Evolutionary conservation across 2,329 filamentous ascomycete species (phyloP).

Genomic region (Bipolaris gigantea): DNA sequence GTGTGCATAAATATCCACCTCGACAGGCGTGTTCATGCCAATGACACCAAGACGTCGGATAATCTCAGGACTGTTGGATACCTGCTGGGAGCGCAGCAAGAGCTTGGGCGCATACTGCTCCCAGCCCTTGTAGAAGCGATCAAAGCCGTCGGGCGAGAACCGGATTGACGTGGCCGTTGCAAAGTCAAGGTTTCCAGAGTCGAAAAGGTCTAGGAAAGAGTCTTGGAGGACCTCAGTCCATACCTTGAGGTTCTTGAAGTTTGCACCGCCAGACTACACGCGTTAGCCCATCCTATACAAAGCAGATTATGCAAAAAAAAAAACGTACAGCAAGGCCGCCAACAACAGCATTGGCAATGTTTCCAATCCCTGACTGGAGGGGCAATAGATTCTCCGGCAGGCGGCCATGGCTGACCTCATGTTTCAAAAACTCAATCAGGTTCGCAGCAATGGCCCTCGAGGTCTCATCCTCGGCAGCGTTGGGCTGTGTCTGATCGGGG

Average conservation of each 20-base stretch:
- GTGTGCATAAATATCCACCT: conserved; percentile 93
- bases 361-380: conserved; percentile 85
- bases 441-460: conserved; percentile 75
- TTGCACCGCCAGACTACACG: conserved; percentile 61
- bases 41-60: conserved; percentile 85
- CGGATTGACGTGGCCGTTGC: conserved; percentile 88
- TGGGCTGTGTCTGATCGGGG: conserved; percentile 73
- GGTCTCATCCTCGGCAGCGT: conserved; percentile 72
- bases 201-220: conserved; percentile 90
- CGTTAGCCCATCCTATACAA: not conserved
- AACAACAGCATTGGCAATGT: conserved; percentile 90
- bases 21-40: conserved; percentile 93
- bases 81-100: conserved; percentile 82
- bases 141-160: conserved; percentile 88
- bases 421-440: conserved; percentile 82
- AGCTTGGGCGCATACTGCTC: conserved; percentile 78
- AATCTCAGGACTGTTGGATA: conserved; percentile 88
- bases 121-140: conserved; percentile 87
- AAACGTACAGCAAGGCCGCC: conserved; percentile 66
- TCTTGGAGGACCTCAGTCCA: conserved; percentile 95
- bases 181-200: conserved; percentile 83
- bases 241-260: conserved; percentile 85
- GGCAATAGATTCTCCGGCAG: conserved; percentile 77
- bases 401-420: conserved; percentile 78
- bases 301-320: not conserved